Conservation (phyloP, 805 yeast species). For the Candida odintsovae region DNA sequence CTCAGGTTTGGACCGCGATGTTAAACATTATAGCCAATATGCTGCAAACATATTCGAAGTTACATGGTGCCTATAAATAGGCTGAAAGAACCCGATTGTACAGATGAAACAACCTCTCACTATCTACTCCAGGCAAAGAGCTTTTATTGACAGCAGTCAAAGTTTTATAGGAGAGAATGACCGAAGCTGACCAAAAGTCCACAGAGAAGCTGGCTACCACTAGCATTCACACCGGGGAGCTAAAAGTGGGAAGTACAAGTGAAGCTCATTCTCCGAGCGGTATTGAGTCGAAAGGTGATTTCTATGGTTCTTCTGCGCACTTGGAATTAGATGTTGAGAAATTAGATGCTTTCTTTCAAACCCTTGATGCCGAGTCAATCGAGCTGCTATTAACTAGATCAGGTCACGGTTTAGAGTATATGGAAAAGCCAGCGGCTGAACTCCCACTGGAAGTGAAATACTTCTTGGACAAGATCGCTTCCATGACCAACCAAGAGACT, state of each 20-base stretch:
- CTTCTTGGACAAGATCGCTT: conserved; percentile 1
- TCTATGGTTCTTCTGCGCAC: background rate
- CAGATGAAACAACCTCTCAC: too few relatives aligned
- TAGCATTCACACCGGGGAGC: background rate
- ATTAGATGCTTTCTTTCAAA: background rate
- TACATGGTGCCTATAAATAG: too few relatives aligned
- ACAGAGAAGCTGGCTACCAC: background rate
- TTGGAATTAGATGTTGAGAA: conserved; percentile 1
- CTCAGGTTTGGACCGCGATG: too few relatives aligned
- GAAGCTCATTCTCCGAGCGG: background rate
- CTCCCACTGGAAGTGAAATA: conserved; percentile 3
- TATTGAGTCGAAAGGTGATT: background rate
- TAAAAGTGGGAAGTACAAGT: background rate
- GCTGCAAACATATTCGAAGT: too few relatives aligned
- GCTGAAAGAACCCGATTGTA: too few relatives aligned
- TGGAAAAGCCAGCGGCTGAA: background rate
- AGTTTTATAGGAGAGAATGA: too few relatives aligned
- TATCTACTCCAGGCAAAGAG: too few relatives aligned
- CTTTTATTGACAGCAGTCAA: too few relatives aligned
- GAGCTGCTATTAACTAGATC: background rate
- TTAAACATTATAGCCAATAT: too few relatives aligned
- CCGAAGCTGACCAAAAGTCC: background rate
- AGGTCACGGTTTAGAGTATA: conserved; percentile 4
- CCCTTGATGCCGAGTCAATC: background rate
- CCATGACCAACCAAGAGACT: background rate